Evolutionary conservation across 306 rosid genomes (phyloP), one percentile per base, ranked within the genome.

Genomic region (Hippophae rhamnoides): DNA sequence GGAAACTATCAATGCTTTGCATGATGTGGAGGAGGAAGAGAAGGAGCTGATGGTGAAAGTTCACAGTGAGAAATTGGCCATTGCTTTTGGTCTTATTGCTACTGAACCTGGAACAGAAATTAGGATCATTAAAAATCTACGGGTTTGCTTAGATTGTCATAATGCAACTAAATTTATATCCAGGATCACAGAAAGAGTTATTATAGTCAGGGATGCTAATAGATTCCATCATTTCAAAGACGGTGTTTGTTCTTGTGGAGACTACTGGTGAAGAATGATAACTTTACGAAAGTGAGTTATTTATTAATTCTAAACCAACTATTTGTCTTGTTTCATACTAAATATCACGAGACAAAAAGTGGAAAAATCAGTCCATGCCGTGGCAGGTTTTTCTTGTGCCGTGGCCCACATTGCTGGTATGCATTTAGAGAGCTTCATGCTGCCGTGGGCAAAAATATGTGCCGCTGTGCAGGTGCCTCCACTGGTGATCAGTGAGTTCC

Each of bases 11-110:
- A 72, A 85, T 59, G 83, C 95, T 80, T 76, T 92, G 72, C 95
- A 92, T 80, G 99, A 88, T 40, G 88, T 92, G 56, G 96, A 92
- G 83, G 99, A 85, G 74, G 99, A 88, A 84, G 99, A 92, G 81
- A 88, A 88, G 80, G 95, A 83, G 78, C 76, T 88, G 14, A 77
- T 81, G 85, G 76, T 92, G 64, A 92, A 88, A 59, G 94, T 88
- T 74, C 95, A 87, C 43, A 83, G 96, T 60, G 94, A 92, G 81
- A 92, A 92, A 70, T 72, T 92, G 76, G 95, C 95, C 71, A 85
- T 88, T 76, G 88, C 93, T 68, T 88, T 88, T 66, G 96, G 90
- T 57, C 95, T 92, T 45, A 84, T 88, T 67, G 72, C 73, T 23
- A 83, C 88, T 53, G 79, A 84, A 72, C 94, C 90, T 12, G 89